Evolutionary conservation across 345 rosid species (phyloP), one percentile per base, ranked within the genome.

Genomic region (Salix viminalis): DNA sequence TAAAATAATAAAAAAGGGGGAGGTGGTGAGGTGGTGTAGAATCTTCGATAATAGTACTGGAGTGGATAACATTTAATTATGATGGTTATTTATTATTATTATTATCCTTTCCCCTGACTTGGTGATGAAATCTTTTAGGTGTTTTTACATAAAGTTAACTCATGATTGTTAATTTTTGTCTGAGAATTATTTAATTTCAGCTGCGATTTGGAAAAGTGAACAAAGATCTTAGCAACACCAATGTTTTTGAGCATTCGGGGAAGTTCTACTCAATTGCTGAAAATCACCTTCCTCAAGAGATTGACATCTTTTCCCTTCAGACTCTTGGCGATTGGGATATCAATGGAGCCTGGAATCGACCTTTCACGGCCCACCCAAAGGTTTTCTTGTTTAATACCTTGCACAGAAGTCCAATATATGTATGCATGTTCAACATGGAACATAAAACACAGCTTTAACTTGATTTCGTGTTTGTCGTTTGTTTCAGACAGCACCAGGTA

Each of bases 301-400:
- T 85, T 41, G 77, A 85, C 74, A 81, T 85, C 11, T 60, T 46
- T 58, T 76, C 83, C 7, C 70, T 77, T 7, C 28, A 81, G 32
- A 58, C 80, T 70, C 18, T 64, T 4, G 81, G 74, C 14, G 56
- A 74, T 13, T 87, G 90, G 90, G 79, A 81, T 69, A 30, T 83
- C 21, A 75, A 78, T 58, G 86, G 84, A 75, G 75, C 75, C 30
- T 87, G 90, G 90, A 70, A 46, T n/a, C 66, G 75, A 50, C 75
- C 88, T 64, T 87, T 83, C 71, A 69, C 79, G 15, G 52, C 82
- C 74, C 86, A 87, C 62, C 90, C 90, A 5, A 87, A 83, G 85
- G 90, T 85, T 34, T 24, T 72, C 19, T 18, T 14, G 5, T 34
- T 30, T 15, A 26, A 15, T 50, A 50, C n/a, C 21, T 5, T 12